A percentile compares a stretch with the other conserved stretches of the same genome.
Conservation (phyloP, 2,329 filamentous ascomycete species). For the Exophiala dermatitidis region DNA sequence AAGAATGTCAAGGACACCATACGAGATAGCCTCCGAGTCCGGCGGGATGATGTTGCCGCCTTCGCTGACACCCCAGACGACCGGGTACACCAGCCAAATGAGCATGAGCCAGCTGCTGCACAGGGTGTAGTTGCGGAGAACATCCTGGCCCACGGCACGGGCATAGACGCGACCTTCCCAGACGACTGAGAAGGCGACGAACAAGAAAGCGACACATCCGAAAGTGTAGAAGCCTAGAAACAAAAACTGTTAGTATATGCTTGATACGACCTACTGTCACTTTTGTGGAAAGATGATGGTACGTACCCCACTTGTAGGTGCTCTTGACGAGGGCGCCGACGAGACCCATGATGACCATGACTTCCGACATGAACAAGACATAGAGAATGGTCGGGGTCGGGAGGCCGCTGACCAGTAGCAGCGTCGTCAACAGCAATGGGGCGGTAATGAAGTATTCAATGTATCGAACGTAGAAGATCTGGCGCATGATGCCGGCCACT, state of each 20-base stretch:
- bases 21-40: conserved; percentile 62
- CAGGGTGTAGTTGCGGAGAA: conserved; percentile 48
- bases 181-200: conserved; percentile 54
- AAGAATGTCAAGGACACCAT: conserved; percentile 53
- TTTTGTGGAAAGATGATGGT: conserved; percentile 41
- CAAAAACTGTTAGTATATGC: neutral
- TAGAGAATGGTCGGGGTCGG: conserved; percentile 59
- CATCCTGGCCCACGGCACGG: conserved; percentile 45
- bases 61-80: conserved; percentile 57
- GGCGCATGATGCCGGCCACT: conserved; percentile 47
- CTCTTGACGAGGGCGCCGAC: conserved; percentile 57
- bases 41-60: conserved; percentile 59
- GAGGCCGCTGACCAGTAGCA: conserved; percentile 58
- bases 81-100: conserved; percentile 59
- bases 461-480: conserved; percentile 62
- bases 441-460: conserved; percentile 60
- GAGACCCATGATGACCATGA: conserved; percentile 62
- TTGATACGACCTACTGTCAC: too few relatives aligned
- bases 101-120: conserved; percentile 54
- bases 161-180: conserved; percentile 53
- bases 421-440: conserved; percentile 54
- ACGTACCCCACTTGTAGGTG: conserved; percentile 47
- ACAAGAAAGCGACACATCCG: conserved; percentile 49
- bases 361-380: conserved; percentile 54
- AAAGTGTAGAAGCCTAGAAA: conserved; percentile 51